Conservation (phyloP, 192 early-diverging fungal species). For the Coemansia sp. region DNA sequence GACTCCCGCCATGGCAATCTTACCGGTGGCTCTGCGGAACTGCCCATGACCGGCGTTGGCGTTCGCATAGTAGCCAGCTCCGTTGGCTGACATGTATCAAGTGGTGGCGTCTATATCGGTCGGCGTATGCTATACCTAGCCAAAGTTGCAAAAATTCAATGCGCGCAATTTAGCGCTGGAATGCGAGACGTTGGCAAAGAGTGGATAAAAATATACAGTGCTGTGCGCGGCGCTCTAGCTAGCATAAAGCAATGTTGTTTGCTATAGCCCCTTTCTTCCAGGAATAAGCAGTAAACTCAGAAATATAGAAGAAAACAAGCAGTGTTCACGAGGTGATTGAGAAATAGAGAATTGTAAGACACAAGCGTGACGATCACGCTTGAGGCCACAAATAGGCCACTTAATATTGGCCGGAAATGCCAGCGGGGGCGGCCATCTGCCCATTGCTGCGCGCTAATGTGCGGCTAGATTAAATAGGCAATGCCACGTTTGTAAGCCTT, state of each 20-base stretch:
- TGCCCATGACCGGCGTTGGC: constrained; percentile 17
- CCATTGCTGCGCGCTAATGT: constrained; percentile 11
- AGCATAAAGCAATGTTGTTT: background rate
- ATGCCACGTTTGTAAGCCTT: background rate
- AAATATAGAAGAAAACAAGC: constrained; percentile 10
- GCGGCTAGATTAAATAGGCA: constrained; percentile 4
- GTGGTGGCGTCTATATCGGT: background rate
- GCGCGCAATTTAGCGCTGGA: background rate
- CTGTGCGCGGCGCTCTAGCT: background rate
- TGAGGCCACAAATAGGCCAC: constrained; percentile 3
- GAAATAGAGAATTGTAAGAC: constrained; percentile 4
- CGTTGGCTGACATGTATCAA: constrained; percentile 19
- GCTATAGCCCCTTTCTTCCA: constrained; percentile 1
- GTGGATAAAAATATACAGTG: background rate
- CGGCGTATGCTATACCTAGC: background rate
- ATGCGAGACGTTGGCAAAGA: background rate
- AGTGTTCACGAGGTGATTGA: background rate
- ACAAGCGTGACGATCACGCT: constrained; percentile 12
- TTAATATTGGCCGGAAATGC: constrained; percentile 8
- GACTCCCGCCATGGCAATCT: constrained; percentile 20
- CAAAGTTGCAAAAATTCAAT: background rate
- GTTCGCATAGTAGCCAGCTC: constrained; percentile 15
- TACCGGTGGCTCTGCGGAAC: constrained; percentile 42
- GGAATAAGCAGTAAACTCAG: constrained; percentile 11
- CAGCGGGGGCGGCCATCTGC: constrained; percentile 7